phyloP scores from a whole-genome alignment of 2,329 filamentous ascomycete species.

The Malbranchea cinnamomea region DNA sequence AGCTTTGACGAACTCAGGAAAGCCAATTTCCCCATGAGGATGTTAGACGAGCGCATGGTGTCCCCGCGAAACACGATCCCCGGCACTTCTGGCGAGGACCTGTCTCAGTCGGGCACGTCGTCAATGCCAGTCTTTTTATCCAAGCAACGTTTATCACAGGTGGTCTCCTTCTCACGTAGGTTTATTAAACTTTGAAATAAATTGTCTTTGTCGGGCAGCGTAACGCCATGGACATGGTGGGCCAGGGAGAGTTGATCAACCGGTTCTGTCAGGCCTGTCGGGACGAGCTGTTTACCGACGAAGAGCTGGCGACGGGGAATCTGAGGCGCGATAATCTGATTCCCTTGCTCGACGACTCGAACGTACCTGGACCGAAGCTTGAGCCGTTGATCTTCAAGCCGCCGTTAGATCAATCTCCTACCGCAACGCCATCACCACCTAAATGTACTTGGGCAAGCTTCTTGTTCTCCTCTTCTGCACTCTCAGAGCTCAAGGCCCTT shows the following conservation, averaged over 20 bases:
- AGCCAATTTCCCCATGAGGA: conserved; percentile 30
- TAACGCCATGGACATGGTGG: conserved; percentile 36
- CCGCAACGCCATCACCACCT: conserved; percentile 11
- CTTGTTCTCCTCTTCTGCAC: conserved; percentile 24
- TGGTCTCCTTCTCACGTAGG: conserved; percentile 38
- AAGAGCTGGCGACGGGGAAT: conserved; percentile 33
- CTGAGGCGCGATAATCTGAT: conserved; percentile 23
- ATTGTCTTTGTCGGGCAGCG: conserved; percentile 36
- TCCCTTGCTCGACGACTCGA: conserved; percentile 24
- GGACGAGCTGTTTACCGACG: conserved; percentile 28
- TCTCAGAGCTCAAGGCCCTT: conserved; percentile 29
- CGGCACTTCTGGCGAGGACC: conserved; percentile 12
- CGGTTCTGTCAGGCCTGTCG: conserved; percentile 37
- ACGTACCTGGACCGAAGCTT: conserved; percentile 21
- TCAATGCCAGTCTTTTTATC: conserved; percentile 30
- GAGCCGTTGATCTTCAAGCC: conserved; percentile 15
- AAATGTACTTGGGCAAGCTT: conserved; percentile 33
- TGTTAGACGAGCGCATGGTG: conserved; percentile 34
- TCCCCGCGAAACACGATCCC: conserved; percentile 29
- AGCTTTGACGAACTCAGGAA: conserved; percentile 24
- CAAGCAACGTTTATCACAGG: conserved; percentile 35
- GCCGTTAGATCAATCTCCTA: conserved; percentile 4
- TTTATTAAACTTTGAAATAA: too few relatives aligned
- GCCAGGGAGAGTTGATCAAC: conserved; percentile 32
- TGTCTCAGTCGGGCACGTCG: conserved; percentile 13